Conservation (phyloP, 2,329 filamentous ascomycete genomes). For the Madurella fahalii region DNA sequence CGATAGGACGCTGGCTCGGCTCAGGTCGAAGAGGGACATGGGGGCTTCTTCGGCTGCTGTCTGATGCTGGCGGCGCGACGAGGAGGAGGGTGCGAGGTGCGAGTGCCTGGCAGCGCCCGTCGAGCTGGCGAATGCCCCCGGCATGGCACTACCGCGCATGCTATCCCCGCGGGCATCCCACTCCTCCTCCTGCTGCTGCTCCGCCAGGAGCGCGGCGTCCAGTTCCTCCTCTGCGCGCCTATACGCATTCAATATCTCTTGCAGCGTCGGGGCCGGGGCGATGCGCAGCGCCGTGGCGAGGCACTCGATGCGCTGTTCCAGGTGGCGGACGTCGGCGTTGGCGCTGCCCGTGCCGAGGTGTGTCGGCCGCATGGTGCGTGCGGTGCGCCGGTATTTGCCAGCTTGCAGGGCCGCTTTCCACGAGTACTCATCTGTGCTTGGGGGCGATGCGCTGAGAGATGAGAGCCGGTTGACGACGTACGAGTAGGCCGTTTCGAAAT, state of each 20-base stretch:
- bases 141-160: slow-evolving; percentile 49
- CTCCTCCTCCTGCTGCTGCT: slow-evolving; percentile 63
- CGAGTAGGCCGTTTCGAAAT: slow-evolving; percentile 82
- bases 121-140: slow-evolving; percentile 45
- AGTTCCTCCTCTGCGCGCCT: slow-evolving; percentile 75
- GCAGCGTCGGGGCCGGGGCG: slow-evolving; percentile 64
- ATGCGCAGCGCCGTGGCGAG: slow-evolving; percentile 70
- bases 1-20: slow-evolving; percentile 55
- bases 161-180: slow-evolving; percentile 64
- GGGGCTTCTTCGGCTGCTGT: slow-evolving; percentile 49
- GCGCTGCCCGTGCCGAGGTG: slow-evolving; percentile 58
- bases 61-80: slow-evolving; percentile 32
- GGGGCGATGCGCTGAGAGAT: slow-evolving; percentile 9
- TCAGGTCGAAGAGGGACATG: slow-evolving; percentile 63
- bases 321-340: slow-evolving; percentile 61
- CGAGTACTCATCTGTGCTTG: slow-evolving; percentile 58
- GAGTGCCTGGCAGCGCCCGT: slow-evolving; percentile 35
- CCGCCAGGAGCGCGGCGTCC: slow-evolving; percentile 60
- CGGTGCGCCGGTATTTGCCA: slow-evolving; percentile 65
- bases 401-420: slow-evolving; percentile 76
- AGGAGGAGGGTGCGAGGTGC: slow-evolving; percentile 26
- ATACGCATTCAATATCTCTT: slow-evolving; percentile 72
- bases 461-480: slow-evolving; percentile 69
- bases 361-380: slow-evolving; percentile 51
- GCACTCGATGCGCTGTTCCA: slow-evolving; percentile 79